phyloP scores from a whole-genome alignment of 1,284 basidiomycete species.

The Coniferiporia sulphurascens region DNA sequence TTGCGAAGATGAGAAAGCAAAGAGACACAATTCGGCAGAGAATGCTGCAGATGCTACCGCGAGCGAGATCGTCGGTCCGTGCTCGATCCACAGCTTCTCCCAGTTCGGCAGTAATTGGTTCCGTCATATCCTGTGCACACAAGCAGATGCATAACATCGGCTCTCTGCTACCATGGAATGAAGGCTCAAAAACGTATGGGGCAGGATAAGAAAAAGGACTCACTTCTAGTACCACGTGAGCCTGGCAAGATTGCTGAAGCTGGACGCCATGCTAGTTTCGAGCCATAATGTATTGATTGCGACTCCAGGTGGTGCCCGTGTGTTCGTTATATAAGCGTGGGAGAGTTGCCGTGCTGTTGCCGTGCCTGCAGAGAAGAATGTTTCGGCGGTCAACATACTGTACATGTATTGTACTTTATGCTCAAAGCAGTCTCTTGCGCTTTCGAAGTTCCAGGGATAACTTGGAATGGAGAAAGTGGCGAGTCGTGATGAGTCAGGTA shows the following conservation, averaged over 20 bases:
- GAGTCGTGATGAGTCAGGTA: background rate
- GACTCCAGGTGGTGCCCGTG: background rate
- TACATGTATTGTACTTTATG: slow-evolving; percentile 20
- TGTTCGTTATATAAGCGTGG: background rate
- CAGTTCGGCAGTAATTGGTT: background rate
- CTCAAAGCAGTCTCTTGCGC: background rate
- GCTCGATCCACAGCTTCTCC: too few relatives aligned
- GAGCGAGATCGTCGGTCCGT: too few relatives aligned
- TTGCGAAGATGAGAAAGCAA: background rate
- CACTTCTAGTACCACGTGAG: background rate
- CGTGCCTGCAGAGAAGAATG: slow-evolving; percentile 27
- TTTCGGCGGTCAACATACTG: slow-evolving; percentile 26
- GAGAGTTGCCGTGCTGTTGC: slow-evolving; percentile 20
- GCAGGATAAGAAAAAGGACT: too few relatives aligned
- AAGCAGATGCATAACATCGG: too few relatives aligned
- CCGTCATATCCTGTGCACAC: too few relatives aligned
- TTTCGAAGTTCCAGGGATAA: background rate
- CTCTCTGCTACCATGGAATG: too few relatives aligned
- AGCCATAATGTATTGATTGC: slow-evolving; percentile 25
- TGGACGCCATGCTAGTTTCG: slow-evolving; percentile 24
- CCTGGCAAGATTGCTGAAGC: slow-evolving; percentile 24
- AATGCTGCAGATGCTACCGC: too few relatives aligned
- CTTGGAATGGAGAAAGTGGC: background rate
- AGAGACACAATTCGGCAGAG: background rate
- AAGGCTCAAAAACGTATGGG: too few relatives aligned